Evolutionary conservation across 2,329 filamentous ascomycete species (phyloP).

Genomic region (Exophiala bonariae): DNA sequence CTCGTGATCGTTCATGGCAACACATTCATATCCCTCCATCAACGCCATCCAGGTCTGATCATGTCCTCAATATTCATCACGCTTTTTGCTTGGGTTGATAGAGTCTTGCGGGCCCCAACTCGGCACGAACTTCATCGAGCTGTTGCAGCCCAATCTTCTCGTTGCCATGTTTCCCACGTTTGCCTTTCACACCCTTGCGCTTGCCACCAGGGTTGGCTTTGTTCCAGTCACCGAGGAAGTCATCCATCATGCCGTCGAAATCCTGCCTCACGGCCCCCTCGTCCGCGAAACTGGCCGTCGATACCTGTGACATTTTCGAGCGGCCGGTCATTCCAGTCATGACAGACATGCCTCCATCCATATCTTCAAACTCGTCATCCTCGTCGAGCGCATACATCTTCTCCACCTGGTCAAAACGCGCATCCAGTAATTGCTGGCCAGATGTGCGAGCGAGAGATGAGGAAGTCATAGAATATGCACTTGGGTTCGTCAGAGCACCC

Average conservation of each 20-base stretch:
- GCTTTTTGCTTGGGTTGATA: conserved; percentile 32
- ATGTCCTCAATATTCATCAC: not conserved
- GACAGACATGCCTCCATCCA: conserved; percentile 53
- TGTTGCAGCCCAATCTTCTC: conserved; percentile 81
- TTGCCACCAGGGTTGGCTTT: conserved; percentile 41
- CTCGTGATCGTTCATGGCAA: conserved; percentile 1
- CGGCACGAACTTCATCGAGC: conserved; percentile 83
- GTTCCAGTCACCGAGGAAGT: conserved; percentile 72
- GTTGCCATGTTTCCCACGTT: conserved; percentile 74
- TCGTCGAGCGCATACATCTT: conserved; percentile 71
- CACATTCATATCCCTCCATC: not conserved
- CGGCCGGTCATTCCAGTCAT: conserved; percentile 42
- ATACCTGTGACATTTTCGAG: conserved; percentile 63
- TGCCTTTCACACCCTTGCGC: conserved; percentile 48
- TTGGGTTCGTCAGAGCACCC: conserved; percentile 84
- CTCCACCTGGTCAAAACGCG: conserved; percentile 87
- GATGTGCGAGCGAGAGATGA: conserved; percentile 86
- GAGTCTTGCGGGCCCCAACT: conserved; percentile 74
- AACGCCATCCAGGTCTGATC: not conserved
- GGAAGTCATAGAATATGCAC: conserved; percentile 87
- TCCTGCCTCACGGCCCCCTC: conserved; percentile 67
- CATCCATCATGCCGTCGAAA: conserved; percentile 89
- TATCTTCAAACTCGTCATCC: conserved; percentile 49
- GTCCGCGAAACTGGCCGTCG: conserved; percentile 47
- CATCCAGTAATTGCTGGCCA: conserved; percentile 79